Base-by-base conservation (phyloP, 768 basidiomycete genomes). In the Chiua virens region DNA sequence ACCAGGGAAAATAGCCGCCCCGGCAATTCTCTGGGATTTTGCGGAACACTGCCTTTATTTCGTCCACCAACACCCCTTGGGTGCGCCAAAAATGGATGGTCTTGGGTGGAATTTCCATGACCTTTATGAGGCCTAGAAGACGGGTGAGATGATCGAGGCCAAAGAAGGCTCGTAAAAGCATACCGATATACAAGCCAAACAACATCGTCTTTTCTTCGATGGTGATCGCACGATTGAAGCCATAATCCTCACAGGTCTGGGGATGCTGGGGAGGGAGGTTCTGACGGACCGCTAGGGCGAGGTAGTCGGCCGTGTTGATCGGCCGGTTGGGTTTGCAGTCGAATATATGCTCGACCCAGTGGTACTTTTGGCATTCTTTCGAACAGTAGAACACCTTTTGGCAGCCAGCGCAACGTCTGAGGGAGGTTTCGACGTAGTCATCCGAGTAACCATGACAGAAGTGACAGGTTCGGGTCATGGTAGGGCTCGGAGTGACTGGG, bases 1-100 rank as follows among this genome's bases (percentile, higher is more conserved):
- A 72, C 74, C 74, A 73, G 2, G 66, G 42, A 42, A 70, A 74
- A 54, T 68, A 71, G 11, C 18, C 48, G 14, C 69, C 73, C 45
- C 67, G 58, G n/a, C 9, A 13, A 17, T 22, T 2, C 11, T 44
- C 35, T 3, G 71, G 71, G 10, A 70, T 14, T 9, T 45, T 41
- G 36, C 66, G 58, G 50, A 54, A 73, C 1, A 57, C 43, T 2
- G 49, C 58, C 23, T 65, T 71, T 42, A 74, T 73, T 42, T 72
- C 68, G 23, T 69, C 55, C 1, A 65, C 48, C 37, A 76, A 58
- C 8, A 59, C 67, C 2, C 72, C 74, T 4, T 57, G 48, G 17
- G 50, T n/a, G 7, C 60, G 46, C 74, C 74, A 76, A 25, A 52
- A 55, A 35, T 70, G 65, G 15, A 75, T n/a, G 21, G 51, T 61